phyloP scores from a whole-genome alignment of 768 basidiomycete genomes.

The Tubosaeta sp. region DNA sequence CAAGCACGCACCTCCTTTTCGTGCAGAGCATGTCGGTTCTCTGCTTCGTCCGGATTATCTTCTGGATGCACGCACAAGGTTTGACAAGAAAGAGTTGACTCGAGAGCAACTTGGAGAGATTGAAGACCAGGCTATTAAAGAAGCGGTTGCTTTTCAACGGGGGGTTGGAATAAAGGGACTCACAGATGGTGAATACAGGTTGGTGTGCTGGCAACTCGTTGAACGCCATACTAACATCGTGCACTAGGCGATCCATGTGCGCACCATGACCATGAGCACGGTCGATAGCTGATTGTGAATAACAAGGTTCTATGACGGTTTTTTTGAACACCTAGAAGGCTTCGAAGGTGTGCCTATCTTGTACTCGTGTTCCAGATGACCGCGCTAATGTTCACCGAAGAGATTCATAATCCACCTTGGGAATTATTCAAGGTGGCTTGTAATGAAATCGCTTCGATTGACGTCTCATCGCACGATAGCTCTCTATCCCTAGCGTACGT shows the following conservation, averaged over 20 bases:
- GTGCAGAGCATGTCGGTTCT: conserved; percentile 44
- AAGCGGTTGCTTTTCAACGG: conserved; percentile 36
- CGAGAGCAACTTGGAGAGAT: conserved; percentile 30
- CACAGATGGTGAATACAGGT: conserved; percentile 40
- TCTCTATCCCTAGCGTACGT: conserved; percentile 8
- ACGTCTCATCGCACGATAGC: neutral
- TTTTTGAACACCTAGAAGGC: neutral
- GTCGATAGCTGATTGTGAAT: conserved; percentile 17
- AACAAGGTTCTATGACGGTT: neutral
- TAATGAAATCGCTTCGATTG: neutral
- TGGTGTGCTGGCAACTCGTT: conserved; percentile 2
- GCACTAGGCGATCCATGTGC: conserved; percentile 15
- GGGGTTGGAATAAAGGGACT: conserved; percentile 38
- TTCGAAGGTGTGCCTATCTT: neutral
- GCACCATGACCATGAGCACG: neutral
- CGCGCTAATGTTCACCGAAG: neutral
- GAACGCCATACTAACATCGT: neutral
- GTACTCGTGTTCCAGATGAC: neutral
- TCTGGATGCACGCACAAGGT: conserved; percentile 33
- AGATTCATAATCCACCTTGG: neutral
- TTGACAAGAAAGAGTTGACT: conserved; percentile 32
- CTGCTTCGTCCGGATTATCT: conserved; percentile 39
- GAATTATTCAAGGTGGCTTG: neutral
- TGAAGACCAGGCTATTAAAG: conserved; percentile 37
- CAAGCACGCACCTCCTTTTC: neutral